Evolutionary conservation across 2,329 filamentous ascomycete genomes (phyloP), one percentile per base, ranked within the genome.

Genomic region (Venturiaceae sp.): DNA sequence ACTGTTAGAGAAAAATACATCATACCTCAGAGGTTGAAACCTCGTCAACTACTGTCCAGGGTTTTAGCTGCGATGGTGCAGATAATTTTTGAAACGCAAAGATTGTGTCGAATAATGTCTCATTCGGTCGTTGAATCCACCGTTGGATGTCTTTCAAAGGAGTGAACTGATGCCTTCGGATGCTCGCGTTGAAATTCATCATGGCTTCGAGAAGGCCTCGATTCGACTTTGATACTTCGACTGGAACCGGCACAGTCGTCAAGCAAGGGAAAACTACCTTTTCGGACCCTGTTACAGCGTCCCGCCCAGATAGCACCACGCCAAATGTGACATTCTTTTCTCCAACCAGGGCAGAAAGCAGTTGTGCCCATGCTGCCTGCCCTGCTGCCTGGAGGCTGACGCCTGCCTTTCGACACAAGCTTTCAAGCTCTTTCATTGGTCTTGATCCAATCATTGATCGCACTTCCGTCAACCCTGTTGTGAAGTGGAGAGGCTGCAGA

Each of bases 61-160:
- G 56, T 1, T 58, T 64, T 61, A 53, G 36, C 60, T 58, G 36
- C 13, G n/a, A n/a, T 19, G 16, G 58, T 57, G 63, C 19, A 55
- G 72, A 63, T 60, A 76, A 66, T 63, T 88, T 89, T 66, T 96
- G 92, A 66, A 91, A 92, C 0, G 90, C 87, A 60, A 96, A 83
- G 1, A 96, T 77, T 0, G 90, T 92, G 66, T 96, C 91, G 64
- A 96, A 96, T 0, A 94, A 76, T 0, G 80, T 75, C 6, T 82
- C 79, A 26, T 86, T 82, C 0, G 85, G 75, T 60, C 82, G 78
- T 0, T 84, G 85, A 19, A 89, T 77, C 79, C 85, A 86, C 54
- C 80, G 83, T 65, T 95, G 89, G 9, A 95, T 85, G 32, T 83
- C 81, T 3, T 80, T 77, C 6, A 96, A 75, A 0, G 90, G 83